phyloP scores from a whole-genome alignment of 2,329 filamentous ascomycete genomes.

The Colletotrichum sp. region DNA sequence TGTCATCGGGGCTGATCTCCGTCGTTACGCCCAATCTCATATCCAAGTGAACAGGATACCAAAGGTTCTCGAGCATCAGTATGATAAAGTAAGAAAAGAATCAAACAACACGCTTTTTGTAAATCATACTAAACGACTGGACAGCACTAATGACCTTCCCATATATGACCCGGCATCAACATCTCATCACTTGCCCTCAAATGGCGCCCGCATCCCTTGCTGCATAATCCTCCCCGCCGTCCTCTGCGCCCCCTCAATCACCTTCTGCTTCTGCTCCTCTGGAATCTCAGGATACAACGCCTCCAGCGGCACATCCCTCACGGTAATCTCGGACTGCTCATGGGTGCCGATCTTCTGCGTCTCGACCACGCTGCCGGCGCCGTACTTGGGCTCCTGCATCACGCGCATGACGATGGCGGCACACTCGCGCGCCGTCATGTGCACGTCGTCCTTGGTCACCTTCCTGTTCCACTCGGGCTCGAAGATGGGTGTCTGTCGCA shows the following conservation, averaged over 20 bases:
- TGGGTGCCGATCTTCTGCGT: conserved; percentile 13
- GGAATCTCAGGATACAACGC: background rate
- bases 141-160: background rate
- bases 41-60: background rate
- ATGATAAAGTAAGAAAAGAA: background rate
- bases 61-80: rapidly evolving
- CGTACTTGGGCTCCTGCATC: conserved; percentile 18
- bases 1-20: rapidly evolving
- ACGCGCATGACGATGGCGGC: conserved; percentile 8
- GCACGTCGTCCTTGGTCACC: background rate
- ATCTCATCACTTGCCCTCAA: background rate
- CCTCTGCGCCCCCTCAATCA: background rate
- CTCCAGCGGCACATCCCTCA: conserved; percentile 12
- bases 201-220: background rate
- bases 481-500: background rate
- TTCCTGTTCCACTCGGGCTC: background rate
- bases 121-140: background rate
- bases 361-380: conserved; percentile 24
- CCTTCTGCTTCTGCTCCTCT: background rate
- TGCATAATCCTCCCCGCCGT: background rate
- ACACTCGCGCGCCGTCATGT: background rate
- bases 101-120: background rate
- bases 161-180: rapidly evolving
- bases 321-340: background rate
- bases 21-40: rapidly evolving